These are phyloP conservation scores for Peniophora sp. DNA, from an alignment of 1,284 basidiomycete species.

Conservation along the genomic window DNA sequence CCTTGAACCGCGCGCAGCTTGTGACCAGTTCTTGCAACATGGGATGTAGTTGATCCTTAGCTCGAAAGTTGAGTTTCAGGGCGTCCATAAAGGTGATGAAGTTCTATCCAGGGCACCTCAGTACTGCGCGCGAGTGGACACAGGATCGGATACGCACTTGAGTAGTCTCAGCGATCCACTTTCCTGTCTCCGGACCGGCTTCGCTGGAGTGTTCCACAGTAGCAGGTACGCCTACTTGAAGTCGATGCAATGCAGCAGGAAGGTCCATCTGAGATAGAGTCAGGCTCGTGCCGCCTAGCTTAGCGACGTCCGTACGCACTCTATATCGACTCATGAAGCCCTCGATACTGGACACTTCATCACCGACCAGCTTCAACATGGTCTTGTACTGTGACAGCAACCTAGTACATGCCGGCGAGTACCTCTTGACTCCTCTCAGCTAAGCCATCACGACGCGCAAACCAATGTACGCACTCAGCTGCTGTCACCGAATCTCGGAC, in stretches of 20 bases:
- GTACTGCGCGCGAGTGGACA: no score
- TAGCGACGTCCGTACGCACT: conserved; percentile 32
- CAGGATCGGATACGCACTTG: conserved; percentile 62
- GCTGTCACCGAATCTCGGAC: conserved; percentile 88
- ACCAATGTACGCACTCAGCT: conserved; percentile 66
- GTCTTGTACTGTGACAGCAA: conserved; percentile 96
- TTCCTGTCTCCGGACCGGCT: conserved; percentile 80
- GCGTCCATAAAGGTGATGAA: conserved; percentile 99
- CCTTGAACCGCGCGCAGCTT: conserved; percentile 87
- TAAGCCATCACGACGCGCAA: neutral
- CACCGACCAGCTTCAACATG: conserved; percentile 86
- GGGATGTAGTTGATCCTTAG: conserved; percentile 96
- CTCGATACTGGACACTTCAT: conserved; percentile 78
- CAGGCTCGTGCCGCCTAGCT: neutral
- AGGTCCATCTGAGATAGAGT: conserved; percentile 75
- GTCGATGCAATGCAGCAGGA: conserved; percentile 84
- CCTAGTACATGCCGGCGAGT: conserved; percentile 91
- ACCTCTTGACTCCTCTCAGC: conserved; percentile 50
- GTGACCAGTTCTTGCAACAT: conserved; percentile 92
- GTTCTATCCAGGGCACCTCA: no score
- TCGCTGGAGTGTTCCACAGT: conserved; percentile 90
- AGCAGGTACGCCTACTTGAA: conserved; percentile 91
- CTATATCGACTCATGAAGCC: conserved; percentile 88
- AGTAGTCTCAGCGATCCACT: conserved; percentile 98
- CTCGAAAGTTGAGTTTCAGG: conserved; percentile 83